Evolutionary conservation across 2,329 filamentous ascomycete species (phyloP), one percentile per base, ranked within the genome.

Genomic region (Zymoseptoria crescenta): DNA sequence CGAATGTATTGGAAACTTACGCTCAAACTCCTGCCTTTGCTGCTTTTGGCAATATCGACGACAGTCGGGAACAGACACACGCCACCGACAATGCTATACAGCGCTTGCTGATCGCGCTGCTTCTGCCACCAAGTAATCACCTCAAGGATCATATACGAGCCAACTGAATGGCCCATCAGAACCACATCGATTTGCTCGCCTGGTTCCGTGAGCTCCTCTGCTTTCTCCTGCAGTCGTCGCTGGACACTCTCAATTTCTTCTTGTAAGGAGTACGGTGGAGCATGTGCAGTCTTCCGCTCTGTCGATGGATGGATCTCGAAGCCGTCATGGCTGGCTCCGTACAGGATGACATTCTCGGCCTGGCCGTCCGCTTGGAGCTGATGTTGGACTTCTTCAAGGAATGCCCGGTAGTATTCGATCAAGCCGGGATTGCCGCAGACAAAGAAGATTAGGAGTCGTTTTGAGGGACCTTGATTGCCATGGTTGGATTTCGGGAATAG

Each of bases 351-450:
- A 24, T 74, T 67, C 62, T 73, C 70, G n/a, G 66, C 64, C 4
- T 67, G 52, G 41, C 27, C 28, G 29, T 45, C 45, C 13, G 45
- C 9, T 50, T 58, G 50, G 21, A 62, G 59, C 8, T 52, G 30
- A 35, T 52, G 49, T 21, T 83, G 78, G 1, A 91, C 74, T 13
- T 79, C 76, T 0, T 76, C 76, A 9, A 91, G 77, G 72, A 91
- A 93, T 45, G 82, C 79, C 59, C 75, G 76, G 73, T 93, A 93
- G 78, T 89, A 93, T 58, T 81, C 82, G 55, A 91, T 81, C 19
- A 91, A 77, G 4, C 89, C 89, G 4, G 89, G 89, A 64, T 93
- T 93, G 20, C 89, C 89, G 28, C 87, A 83, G 49, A 93, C 79
- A 73, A 89, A 87, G 75, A 85, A 91, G 65, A 92, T 75, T 54